Evolutionary conservation across 148 eudicot species (phyloP).

Genomic region (Arbutus unedo): DNA sequence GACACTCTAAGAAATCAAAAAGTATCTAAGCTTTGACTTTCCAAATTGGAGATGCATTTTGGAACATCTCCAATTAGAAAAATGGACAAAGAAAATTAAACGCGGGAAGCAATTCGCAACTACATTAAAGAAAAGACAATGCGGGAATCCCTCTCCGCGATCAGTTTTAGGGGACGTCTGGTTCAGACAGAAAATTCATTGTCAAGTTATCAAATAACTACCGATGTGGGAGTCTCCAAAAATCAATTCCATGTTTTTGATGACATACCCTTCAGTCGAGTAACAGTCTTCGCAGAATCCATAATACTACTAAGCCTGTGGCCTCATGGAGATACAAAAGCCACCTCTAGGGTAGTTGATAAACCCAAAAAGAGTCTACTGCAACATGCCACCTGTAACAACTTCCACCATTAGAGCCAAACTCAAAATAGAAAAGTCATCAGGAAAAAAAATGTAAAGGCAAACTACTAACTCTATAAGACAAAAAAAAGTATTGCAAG

Average conservation of each 20-base stretch:
- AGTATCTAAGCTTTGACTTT: neutral
- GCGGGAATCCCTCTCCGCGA: neutral
- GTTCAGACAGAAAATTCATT: neutral
- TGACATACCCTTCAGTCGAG: slow-evolving; percentile 47
- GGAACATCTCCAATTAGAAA: neutral
- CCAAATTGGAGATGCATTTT: neutral
- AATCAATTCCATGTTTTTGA: neutral
- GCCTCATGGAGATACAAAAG: slow-evolving; percentile 59
- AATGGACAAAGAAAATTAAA: neutral
- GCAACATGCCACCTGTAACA: slow-evolving; percentile 15
- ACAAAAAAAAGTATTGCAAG: neutral
- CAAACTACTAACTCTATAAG: neutral
- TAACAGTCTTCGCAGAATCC: slow-evolving; percentile 47
- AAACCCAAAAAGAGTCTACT: slow-evolving; percentile 10
- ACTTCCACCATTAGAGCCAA: neutral
- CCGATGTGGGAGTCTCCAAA: neutral
- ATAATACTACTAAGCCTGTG: slow-evolving; percentile 63
- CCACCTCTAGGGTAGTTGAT: slow-evolving; percentile 17
- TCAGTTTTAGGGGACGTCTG: neutral
- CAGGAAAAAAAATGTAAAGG: neutral
- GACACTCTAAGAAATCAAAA: neutral
- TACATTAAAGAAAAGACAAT: neutral
- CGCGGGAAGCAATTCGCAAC: neutral
- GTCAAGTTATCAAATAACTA: neutral
- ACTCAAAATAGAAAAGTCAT: neutral